Conservation (phyloP, 306 rosid genomes). For the Trifolium fragiferum region DNA sequence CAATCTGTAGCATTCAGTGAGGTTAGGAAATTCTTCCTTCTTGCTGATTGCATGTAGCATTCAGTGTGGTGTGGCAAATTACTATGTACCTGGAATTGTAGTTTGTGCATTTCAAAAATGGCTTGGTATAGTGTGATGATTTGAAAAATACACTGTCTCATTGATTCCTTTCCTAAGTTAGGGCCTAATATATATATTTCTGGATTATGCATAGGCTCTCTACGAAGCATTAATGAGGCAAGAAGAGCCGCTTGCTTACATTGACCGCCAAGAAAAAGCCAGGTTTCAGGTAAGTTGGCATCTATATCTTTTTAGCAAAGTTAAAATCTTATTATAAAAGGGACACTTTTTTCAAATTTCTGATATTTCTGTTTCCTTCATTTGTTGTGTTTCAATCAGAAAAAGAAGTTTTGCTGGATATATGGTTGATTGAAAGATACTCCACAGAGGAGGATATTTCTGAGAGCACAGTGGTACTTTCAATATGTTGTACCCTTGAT, state of each 20-base stretch:
- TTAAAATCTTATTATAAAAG: neutral
- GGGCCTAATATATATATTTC: slow-evolving; percentile 36
- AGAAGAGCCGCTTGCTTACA: slow-evolving; percentile 93
- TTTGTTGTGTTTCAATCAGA: slow-evolving; percentile 58
- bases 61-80: no score
- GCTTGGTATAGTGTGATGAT: neutral
- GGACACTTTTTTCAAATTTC: slow-evolving; percentile 13
- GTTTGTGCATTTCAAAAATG: neutral
- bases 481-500: slow-evolving; percentile 31
- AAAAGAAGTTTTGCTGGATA: slow-evolving; percentile 84
- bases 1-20: no score
- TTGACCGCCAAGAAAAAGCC: slow-evolving; percentile 88
- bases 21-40: no score
- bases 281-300: slow-evolving; percentile 68
- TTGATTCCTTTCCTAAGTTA: slow-evolving; percentile 12
- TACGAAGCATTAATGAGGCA: slow-evolving; percentile 94
- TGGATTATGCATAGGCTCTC: slow-evolving; percentile 66
- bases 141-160: slow-evolving; percentile 21
- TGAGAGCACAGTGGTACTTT: slow-evolving; percentile 5
- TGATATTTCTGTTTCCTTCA: slow-evolving; percentile 31
- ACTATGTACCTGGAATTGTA: neutral
- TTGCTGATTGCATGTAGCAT: no score
- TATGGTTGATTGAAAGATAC: slow-evolving; percentile 44
- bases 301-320: neutral
- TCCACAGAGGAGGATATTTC: slow-evolving; percentile 38